Evolutionary conservation across 805 yeast species (phyloP), one percentile per base, ranked within the genome.

Genomic region (Pichia deserticola): DNA sequence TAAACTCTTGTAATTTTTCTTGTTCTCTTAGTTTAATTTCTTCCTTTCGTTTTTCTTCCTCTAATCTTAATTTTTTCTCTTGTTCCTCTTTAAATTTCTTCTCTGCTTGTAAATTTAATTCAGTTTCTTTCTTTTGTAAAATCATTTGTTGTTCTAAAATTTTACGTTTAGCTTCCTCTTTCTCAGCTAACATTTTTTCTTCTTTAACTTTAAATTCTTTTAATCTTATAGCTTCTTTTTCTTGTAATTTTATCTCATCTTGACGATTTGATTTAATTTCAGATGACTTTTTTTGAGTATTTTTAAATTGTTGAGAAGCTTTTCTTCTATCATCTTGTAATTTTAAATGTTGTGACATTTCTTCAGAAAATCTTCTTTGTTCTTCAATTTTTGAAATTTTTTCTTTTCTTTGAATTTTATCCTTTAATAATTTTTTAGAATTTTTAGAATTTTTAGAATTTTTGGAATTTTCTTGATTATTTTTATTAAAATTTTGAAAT

Each of bases 191-290:
- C 6, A 7, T 7, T 5, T n/a, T 44, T 33, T 46, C 33, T 10
- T 28, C 35, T 35, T 46, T 35, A 28, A 15, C 12, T 20, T 15
- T 28, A 32, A 30, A 3, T 30, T 43, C 39, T 45, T 42, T 49
- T 48, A 10, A 1, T 33, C 41, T 13, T 49, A 44, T 3, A 49
- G 9, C 10, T 42, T 30, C 9, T 30, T 48, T 27, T 1, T 33
- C 41, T 20, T 52, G 47, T 5, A 49, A 10, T 25, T 42, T 45
- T 9, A 33, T 37, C 30, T 47, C 41, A 13, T 51, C 49, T 41
- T 42, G 37, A n/a, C 44, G 37, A 3, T 36, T 47, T 20, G 3
- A 20, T 40, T 47, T 42, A 3, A 15, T n/a, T 20, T 42, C 36
- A 27, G 12, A 12, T 13, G 41, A n/a, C 28, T 37, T 36, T 36